Evolutionary conservation across 1,284 basidiomycete genomes (phyloP), one percentile per base, ranked within the genome.

Genomic region (Fomitopsis palustris): DNA sequence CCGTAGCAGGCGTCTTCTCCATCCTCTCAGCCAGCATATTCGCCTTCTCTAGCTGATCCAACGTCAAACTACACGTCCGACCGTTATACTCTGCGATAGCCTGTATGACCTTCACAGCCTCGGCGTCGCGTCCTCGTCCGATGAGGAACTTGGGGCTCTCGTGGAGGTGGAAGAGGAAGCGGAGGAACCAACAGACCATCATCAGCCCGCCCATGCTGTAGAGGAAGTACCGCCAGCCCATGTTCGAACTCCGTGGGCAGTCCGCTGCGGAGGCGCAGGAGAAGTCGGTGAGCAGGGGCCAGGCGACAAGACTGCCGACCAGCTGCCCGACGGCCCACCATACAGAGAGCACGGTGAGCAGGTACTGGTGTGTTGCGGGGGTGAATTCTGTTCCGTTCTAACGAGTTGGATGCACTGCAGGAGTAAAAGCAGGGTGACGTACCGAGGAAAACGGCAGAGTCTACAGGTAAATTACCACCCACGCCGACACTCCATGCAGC

Each of bases 141-240:
- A 93, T 83, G 33, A 94, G 81, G 72, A 79, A 92, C 70, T 90
- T 90, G 3, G 89, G 90, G 56, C 85, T 86, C 71, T 93, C 90
- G 58, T 86, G 77, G 53, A 93, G 81, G 19, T 79, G 76, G 76
- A 92, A 92, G 54, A 88, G 74, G 77, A 89, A 90, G 45, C 90
- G 88, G 43, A 87, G 69, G 56, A 82, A 64, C 77, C 84, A 92
- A 42, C 89, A 75, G 37, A 85, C 53, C 61, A 90, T 72, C 72
- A 84, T 88, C 45, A 89, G 69, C 2, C 81, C 85, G 14, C 85
- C 85, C 71, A 87, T 81, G 25, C 79, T 74, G 70, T 81, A 86
- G 16, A 88, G 74, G 65, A 85, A 84, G 69, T 88, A 90, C 10
- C 90, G 78, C 90, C 90, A 92, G 31, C 90, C 90, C 74, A 80